These are phyloP conservation scores for Fusarium sp. DNA, from an alignment of 2,329 filamentous ascomycete genomes.

Conservation along the genomic window DNA sequence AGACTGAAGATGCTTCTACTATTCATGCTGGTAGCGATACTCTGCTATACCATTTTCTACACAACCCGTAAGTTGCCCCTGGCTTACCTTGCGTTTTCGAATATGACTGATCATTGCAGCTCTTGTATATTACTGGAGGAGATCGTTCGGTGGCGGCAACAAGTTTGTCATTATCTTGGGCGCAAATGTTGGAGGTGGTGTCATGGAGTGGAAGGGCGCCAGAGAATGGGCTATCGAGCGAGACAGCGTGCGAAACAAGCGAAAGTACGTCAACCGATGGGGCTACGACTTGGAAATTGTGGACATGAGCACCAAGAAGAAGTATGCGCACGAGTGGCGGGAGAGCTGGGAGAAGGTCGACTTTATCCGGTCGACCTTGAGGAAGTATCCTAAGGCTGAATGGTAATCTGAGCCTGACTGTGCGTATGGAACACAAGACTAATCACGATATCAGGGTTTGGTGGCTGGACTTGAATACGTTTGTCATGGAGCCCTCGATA, in stretches of 20 bases:
- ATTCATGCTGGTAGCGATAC: slow-evolving; percentile 70
- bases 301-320: slow-evolving; percentile 98
- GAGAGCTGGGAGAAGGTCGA: slow-evolving; percentile 99
- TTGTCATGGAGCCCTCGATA: slow-evolving; percentile 95
- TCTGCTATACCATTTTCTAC: slow-evolving; percentile 78
- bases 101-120: slow-evolving; percentile 11
- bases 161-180: slow-evolving; percentile 95
- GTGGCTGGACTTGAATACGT: slow-evolving; percentile 98
- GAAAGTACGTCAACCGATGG: slow-evolving; percentile 86
- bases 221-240: slow-evolving; percentile 98
- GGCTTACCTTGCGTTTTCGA: background rate
- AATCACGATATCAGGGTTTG: slow-evolving; percentile 84
- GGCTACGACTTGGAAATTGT: slow-evolving; percentile 96
- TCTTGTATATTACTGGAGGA: slow-evolving; percentile 73
- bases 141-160: slow-evolving; percentile 82
- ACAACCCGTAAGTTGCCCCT: slow-evolving; percentile 73
- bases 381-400: slow-evolving; percentile 94
- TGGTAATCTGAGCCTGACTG: slow-evolving; percentile 72
- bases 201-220: slow-evolving; percentile 99
- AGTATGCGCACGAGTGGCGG: slow-evolving; percentile 98
- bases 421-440: slow-evolving; percentile 10
- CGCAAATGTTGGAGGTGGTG: slow-evolving; percentile 93
- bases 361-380: slow-evolving; percentile 86
- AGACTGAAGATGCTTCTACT: slow-evolving; percentile 74
- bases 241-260: slow-evolving; percentile 96